Evolutionary conservation across 2,329 filamentous ascomycete genomes (phyloP).

Genomic region (Fusarium secorum): DNA sequence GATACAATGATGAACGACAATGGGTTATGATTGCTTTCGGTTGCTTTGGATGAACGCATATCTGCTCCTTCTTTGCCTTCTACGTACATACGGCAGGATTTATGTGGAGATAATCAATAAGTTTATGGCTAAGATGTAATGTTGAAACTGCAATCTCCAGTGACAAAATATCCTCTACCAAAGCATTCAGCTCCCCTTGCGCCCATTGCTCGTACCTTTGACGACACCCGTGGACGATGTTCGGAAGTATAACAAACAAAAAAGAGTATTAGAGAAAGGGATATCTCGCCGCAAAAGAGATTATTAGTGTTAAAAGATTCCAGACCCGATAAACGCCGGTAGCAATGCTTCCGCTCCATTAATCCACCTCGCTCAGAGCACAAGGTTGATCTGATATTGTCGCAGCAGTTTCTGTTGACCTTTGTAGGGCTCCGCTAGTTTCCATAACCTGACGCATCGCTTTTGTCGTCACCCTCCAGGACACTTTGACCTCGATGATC

Average conservation of each 20-base stretch:
- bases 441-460: slow-evolving; percentile 58
- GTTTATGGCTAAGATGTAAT: background rate
- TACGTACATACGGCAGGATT: background rate
- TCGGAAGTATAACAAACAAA: slow-evolving; percentile 5
- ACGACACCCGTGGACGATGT: background rate
- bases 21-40: slow-evolving; percentile 6
- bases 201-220: background rate
- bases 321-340: slow-evolving; percentile 21
- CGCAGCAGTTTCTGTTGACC: background rate
- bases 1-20: slow-evolving; percentile 22
- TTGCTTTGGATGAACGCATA: background rate
- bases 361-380: background rate
- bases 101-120: background rate
- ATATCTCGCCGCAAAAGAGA: background rate
- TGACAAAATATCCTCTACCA: background rate
- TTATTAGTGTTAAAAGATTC: background rate
- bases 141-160: background rate
- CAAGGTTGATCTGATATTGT: background rate
- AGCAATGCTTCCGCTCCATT: slow-evolving; percentile 20
- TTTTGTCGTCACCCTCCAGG: slow-evolving; percentile 63
- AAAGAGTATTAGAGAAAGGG: slow-evolving; percentile 10
- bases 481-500: slow-evolving; percentile 49
- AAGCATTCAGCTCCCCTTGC: background rate
- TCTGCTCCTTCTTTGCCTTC: background rate
- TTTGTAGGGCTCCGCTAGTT: slow-evolving; percentile 23